Percentiles rank a stretch among this genome's conserved stretches.
Conservation (phyloP, 768 basidiomycete genomes). For the Boletellus emodensis region DNA sequence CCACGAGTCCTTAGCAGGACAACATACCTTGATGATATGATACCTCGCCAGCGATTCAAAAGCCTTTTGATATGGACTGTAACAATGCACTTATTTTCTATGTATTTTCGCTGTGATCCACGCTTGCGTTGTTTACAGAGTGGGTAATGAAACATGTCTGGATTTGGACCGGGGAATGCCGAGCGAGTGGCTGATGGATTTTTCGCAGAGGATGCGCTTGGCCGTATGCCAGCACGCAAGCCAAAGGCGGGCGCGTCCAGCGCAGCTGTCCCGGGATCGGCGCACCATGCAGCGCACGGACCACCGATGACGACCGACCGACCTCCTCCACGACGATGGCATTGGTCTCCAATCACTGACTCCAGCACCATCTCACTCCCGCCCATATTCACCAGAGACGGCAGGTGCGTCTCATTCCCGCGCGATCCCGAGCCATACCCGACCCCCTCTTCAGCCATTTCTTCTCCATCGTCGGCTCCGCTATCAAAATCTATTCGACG, state of each 20-base stretch:
- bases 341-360: constrained; percentile 72
- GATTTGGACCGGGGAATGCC: constrained; percentile 21
- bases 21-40: constrained; percentile 25
- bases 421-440: constrained; percentile 10
- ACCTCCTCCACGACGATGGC: constrained; percentile 31
- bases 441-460: constrained; percentile 60
- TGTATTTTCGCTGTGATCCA: constrained; percentile 18
- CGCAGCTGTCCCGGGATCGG: constrained; percentile 20
- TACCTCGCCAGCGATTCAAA: constrained; percentile 9
- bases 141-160: constrained; percentile 4
- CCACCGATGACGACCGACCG: constrained; percentile 6
- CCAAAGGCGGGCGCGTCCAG: constrained; percentile 46
- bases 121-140: background rate
- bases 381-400: constrained; percentile 84
- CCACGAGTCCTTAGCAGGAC: constrained; percentile 12
- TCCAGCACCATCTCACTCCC: constrained; percentile 58
- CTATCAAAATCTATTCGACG: constrained; percentile 83
- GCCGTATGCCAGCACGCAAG: constrained; percentile 38
- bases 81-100: constrained; percentile 20
- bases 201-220: constrained; percentile 16
- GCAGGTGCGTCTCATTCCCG: constrained; percentile 50
- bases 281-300: constrained; percentile 18
- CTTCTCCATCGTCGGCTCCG: constrained; percentile 78
- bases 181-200: constrained; percentile 22
- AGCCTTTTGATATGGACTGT: constrained; percentile 14